Evolutionary conservation across 306 rosid species (phyloP), one percentile per base, ranked within the genome.

Genomic region (Albizia julibrissin): DNA sequence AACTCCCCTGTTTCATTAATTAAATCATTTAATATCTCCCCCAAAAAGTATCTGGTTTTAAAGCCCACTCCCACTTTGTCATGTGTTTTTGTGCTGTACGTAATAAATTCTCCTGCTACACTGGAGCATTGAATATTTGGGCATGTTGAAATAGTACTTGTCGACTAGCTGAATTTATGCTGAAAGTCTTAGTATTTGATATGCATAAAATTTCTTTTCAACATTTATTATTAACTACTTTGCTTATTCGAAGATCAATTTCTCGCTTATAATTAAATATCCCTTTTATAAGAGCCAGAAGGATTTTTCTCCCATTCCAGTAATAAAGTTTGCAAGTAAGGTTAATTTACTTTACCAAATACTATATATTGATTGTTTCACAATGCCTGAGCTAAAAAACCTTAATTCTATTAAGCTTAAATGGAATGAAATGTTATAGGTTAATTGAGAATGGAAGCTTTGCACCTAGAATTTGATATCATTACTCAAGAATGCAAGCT

Each of bases 81-180:
- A 8, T 59, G 21, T 22, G 33, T n/a, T 40, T 6, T 42, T 42
- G 44, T 24, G 43, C 3, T 39, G 8, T 69, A n/a, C 11, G 2
- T 21, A 40, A 10, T 37, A 21, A 37, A 43, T n/a, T 1, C 47
- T 10, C 11, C 16, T 68, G 46, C 72, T 22, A 52, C 24, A n/a
- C 47, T 19, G 40, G 40, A 37, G 40, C 40, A 6, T 37, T 37
- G 68, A 82, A 33, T 18, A 6, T 69, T 76, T 33, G 9, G 26
- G 26, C 67, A 16, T 72, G 73, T 70, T 70, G 69, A 82, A 69
- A 18, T 69, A 34, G 52, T 56, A 70, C 37, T 43, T n/a, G n/a
- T 49, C 5, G 68, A 0, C 69, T 34, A 31, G 52, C 40, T 76
- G 75, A 37, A 37, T 27, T 81, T 39, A 64, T 16, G 80, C 59